A percentile compares a stretch with the other conserved stretches of the same genome.
Conservation (phyloP, 1,284 basidiomycete species). For the Naganishia sp. region DNA sequence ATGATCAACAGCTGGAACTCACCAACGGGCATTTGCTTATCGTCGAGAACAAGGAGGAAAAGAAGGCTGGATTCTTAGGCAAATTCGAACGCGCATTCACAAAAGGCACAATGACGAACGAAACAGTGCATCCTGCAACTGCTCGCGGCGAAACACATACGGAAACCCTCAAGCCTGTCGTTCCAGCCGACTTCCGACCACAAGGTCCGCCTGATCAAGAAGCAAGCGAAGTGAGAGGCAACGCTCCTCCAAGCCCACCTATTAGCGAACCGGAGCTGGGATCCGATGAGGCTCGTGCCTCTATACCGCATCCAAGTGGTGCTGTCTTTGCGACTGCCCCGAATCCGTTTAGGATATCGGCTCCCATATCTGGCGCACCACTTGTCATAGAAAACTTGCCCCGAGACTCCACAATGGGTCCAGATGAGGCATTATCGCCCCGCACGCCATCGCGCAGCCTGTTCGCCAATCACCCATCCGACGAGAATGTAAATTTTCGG, state of each 20-base stretch:
- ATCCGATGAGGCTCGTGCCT: neutral
- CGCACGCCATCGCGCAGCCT: neutral
- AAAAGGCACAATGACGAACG: slow-evolving; percentile 32
- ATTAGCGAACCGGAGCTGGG: slow-evolving; percentile 39
- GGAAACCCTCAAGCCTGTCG: slow-evolving; percentile 9
- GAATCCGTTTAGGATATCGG: slow-evolving; percentile 1
- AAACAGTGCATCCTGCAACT: neutral
- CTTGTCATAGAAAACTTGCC: neutral
- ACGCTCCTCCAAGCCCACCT: slow-evolving; percentile 50
- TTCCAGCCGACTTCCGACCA: slow-evolving; percentile 4
- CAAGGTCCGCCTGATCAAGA: slow-evolving; percentile 18
- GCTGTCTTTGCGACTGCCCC: neutral
- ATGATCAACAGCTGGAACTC: slow-evolving; percentile 37
- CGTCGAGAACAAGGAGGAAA: slow-evolving; percentile 1
- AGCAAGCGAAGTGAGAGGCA: slow-evolving; percentile 43
- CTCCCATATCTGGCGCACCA: neutral
- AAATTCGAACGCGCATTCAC: slow-evolving; percentile 28
- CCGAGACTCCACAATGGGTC: neutral
- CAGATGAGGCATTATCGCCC: neutral
- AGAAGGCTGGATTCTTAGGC: slow-evolving; percentile 21
- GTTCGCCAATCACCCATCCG: neutral
- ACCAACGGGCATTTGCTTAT: slow-evolving; percentile 5
- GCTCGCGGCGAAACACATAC: neutral
- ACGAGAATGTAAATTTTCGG: neutral
- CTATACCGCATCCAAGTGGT: neutral